Percentiles rank a stretch among this genome's conserved stretches.
phyloP scores from a whole-genome alignment of 1,284 basidiomycete species.

The Trichosporon asahii region DNA sequence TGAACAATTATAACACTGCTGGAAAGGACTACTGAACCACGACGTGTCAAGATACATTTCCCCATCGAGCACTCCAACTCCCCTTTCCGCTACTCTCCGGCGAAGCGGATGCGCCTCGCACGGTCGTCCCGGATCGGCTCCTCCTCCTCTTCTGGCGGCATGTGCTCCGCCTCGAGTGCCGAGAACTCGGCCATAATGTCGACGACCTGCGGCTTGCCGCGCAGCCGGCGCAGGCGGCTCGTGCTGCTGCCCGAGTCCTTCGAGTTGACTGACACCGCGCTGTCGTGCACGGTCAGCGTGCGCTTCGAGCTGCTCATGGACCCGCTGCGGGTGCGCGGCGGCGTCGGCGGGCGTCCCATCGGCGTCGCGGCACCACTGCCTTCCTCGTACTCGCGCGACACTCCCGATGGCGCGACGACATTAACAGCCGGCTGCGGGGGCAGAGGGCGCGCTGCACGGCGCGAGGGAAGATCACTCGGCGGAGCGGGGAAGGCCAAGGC shows the following conservation, averaged over 20 bases:
- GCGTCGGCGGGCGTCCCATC: slow-evolving; percentile 2
- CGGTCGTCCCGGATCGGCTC: slow-evolving; percentile 38
- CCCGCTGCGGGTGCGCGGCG: neutral
- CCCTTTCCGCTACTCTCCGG: slow-evolving; percentile 12
- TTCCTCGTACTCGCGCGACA: neutral
- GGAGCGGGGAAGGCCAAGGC: slow-evolving; percentile 21
- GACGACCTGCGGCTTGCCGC: slow-evolving; percentile 24
- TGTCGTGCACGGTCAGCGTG: neutral
- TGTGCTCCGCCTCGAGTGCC: slow-evolving; percentile 26
- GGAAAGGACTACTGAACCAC: neutral
- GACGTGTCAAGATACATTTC: neutral
- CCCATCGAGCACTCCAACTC: no score
- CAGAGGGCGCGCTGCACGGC: neutral
- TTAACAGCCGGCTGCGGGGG: neutral
- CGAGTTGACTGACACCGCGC: neutral
- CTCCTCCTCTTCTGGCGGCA: slow-evolving; percentile 25
- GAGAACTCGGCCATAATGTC: slow-evolving; percentile 37
- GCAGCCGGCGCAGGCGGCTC: slow-evolving; percentile 17
- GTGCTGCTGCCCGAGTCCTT: slow-evolving; percentile 13
- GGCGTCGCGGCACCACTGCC: neutral
- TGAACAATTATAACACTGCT: neutral
- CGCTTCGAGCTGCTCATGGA: slow-evolving; percentile 8
- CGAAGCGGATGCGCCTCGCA: slow-evolving; percentile 40
- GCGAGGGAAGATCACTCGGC: slow-evolving; percentile 19
- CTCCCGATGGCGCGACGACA: neutral